Conservation (phyloP, 495 filamentous ascomycete species). For the Tirmania nivea region DNA sequence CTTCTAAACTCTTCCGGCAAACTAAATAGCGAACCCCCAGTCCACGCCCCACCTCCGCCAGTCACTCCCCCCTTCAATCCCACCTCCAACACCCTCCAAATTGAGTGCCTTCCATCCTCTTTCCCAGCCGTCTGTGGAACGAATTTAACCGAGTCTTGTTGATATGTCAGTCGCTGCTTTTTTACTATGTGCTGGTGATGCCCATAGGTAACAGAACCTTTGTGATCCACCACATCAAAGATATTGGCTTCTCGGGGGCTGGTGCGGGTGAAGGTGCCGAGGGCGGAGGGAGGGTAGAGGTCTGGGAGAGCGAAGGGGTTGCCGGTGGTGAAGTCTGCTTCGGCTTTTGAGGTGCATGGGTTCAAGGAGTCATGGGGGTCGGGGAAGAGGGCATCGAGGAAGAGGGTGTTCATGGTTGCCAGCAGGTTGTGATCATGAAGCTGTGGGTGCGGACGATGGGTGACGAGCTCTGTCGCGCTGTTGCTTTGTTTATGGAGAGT, state of each 20-base stretch:
- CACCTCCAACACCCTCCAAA: not conserved
- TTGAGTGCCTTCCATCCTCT: slow-evolving; percentile 1
- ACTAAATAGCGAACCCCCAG: not conserved
- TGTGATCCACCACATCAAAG: not conserved
- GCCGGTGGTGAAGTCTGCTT: slow-evolving; percentile 6
- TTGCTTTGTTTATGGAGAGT: too few species aligned
- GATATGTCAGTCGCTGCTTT: not conserved
- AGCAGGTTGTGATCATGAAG: too few species aligned
- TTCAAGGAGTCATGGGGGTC: not conserved
- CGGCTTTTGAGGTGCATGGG: not conserved
- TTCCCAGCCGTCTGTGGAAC: not conserved
- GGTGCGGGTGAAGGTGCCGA: slow-evolving; percentile 9
- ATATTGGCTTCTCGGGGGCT: slow-evolving; percentile 8
- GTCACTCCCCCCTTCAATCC: too few species aligned
- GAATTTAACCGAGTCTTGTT: not conserved
- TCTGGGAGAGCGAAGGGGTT: slow-evolving; percentile 53
- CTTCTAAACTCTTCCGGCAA: slow-evolving; percentile 12
- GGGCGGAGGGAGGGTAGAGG: slow-evolving; percentile 34
- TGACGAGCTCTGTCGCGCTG: too few species aligned
- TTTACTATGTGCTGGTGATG: too few species aligned
- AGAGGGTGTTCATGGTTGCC: not conserved
- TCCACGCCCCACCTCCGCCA: too few species aligned
- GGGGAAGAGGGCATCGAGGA: not conserved
- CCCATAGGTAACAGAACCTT: too few species aligned
- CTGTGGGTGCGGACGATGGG: too few species aligned